Conservation (phyloP, 495 filamentous ascomycete species). For the Penicillium atrosanguineum region DNA sequence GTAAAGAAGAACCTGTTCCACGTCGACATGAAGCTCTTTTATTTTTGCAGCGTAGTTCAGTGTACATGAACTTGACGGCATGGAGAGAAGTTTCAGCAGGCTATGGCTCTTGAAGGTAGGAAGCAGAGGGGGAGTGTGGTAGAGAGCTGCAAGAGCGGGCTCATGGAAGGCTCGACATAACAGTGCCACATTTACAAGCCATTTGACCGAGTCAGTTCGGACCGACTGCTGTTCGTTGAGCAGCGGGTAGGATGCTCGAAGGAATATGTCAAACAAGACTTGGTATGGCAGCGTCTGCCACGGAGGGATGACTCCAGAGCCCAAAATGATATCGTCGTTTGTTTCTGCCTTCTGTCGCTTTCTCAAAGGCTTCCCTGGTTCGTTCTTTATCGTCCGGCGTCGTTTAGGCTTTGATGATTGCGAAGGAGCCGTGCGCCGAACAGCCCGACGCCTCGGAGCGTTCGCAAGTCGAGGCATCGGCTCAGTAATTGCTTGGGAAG, state of each 20-base stretch:
- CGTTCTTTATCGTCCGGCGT: constrained; percentile 11
- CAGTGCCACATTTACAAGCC: constrained; percentile 59
- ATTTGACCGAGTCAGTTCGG: constrained; percentile 47
- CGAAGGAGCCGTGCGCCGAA: neutral
- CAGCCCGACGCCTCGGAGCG: neutral
- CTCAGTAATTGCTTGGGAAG: neutral
- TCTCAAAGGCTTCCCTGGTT: constrained; percentile 22
- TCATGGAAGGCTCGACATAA: constrained; percentile 67
- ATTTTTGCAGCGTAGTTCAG: constrained; percentile 67
- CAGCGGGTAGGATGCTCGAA: constrained; percentile 60
- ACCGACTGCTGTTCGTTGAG: constrained; percentile 42
- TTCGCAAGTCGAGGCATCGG: neutral
- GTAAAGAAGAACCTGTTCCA: constrained; percentile 39
- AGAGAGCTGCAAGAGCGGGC: constrained; percentile 72
- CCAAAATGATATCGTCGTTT: constrained; percentile 16
- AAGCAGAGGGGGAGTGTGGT: constrained; percentile 62
- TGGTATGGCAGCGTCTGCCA: constrained; percentile 74
- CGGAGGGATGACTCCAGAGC: constrained; percentile 52
- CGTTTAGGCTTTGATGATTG: constrained; percentile 21
- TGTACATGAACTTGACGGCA: constrained; percentile 35
- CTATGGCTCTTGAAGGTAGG: constrained; percentile 50
- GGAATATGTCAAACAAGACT: constrained; percentile 66
- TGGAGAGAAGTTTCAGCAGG: constrained; percentile 45
- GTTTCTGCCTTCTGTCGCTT: constrained; percentile 31
- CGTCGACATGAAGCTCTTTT: constrained; percentile 66